These are phyloP conservation scores for Xerocomellus chrysenteron DNA, from an alignment of 768 basidiomycete genomes.

Conservation along the genomic window DNA sequence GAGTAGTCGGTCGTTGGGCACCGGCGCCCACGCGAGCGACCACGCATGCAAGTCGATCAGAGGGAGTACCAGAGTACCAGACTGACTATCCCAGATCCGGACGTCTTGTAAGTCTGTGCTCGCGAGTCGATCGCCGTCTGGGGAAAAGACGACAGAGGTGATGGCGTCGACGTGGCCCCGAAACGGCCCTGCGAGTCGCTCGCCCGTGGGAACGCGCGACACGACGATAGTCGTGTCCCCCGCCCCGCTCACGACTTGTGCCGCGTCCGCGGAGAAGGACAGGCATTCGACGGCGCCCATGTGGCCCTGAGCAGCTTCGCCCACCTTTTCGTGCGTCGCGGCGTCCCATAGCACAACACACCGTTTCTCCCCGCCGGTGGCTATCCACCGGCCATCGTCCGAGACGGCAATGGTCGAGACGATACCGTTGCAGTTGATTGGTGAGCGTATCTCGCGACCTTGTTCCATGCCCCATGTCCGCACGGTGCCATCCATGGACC, in stretches of 20 bases:
- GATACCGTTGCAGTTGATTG: background rate
- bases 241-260: background rate
- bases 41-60: background rate
- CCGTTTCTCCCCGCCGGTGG: slow-evolving; percentile 8
- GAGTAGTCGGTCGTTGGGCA: background rate
- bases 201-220: slow-evolving; percentile 1
- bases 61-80: background rate
- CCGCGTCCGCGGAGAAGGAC: background rate
- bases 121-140: background rate
- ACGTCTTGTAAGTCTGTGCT: background rate
- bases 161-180: background rate
- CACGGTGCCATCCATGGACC: background rate
- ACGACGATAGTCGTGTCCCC: slow-evolving; percentile 3
- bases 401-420: background rate
- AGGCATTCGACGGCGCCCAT: background rate
- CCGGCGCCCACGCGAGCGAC: slow-evolving; percentile 1
- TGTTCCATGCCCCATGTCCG: background rate
- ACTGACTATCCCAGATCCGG: background rate
- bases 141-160: background rate
- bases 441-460: background rate
- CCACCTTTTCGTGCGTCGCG: background rate
- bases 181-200: background rate
- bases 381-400: slow-evolving; percentile 9
- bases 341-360: slow-evolving; percentile 3
- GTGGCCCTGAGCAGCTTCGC: background rate